Base-by-base conservation (phyloP, 495 filamentous ascomycete species). In the Choiromyces venosus region DNA sequence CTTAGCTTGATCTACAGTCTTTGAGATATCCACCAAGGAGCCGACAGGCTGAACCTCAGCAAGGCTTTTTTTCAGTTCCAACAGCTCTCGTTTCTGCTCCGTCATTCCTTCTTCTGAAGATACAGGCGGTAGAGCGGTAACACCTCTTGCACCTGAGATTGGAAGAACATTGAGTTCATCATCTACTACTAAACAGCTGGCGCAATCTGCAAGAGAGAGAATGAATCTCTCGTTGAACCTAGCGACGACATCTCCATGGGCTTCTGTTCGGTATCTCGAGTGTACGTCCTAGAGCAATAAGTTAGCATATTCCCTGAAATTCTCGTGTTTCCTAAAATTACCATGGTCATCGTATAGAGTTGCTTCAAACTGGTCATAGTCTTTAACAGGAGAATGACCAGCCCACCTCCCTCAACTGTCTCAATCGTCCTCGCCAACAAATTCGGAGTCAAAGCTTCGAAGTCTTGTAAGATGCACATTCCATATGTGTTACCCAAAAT, bases 191-290 rank as follows among this genome's bases (percentile, higher is more conserved):
- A 99, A 86, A 82, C 96, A 99, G 4, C 91, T 91, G 56, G 96
- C 91, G 84, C 96, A 99, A 82, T 93, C 92, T 37, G 93, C 95
- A 5, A 99, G 86, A 1, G 95, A 98, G 68, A 99, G 85, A n/a
- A 99, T 92, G 79, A 99, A 99, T 9, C 96, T 89, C n/a, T 99
- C 96, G 83, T 98, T 99, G 86, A 99, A 99, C 69, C 96, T 88
- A 46, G 95, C 95, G 65, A 92, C 89, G 67, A 99, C 95, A 83
- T 99, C 96, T 71, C 91, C 91, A 81, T 98, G 93, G 10, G 96
- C 96, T 82, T 99, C 96, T 52, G 96, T 99, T 71, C 96, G 87
- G 84, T 98, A 99, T 81, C 96, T 87, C 37, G 96, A 93, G 83
- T 99, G 96, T 64, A 97, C 91, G 81, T 98, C 96, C 75, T 76